Evolutionary conservation across 108 stramenopile species (phyloP), one percentile per base, ranked within the genome.

Genomic region (Pseudonitzschia multiseries): DNA sequence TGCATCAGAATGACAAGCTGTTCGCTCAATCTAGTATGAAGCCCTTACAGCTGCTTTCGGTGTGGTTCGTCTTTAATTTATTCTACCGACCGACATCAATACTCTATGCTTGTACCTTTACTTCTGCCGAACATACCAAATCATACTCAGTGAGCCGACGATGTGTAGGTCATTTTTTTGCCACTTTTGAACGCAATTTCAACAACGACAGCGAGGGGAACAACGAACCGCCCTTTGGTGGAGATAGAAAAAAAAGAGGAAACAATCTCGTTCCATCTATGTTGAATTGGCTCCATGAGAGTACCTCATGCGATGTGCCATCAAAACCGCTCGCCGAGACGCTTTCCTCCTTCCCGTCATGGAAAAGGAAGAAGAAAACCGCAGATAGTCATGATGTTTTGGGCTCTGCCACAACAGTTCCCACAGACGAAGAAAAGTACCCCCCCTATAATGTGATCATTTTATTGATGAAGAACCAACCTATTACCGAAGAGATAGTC

Each of bases 361-460:
- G 32, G 61, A 62, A 62, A 62, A 13, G 61, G 61, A 62, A 62
- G 61, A 62, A 40, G 33, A 62, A 62, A n/a, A 17, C 20, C 8
- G 29, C 22, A 14, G n/a, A 62, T 14, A 62, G 4, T 4, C 26
- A 40, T n/a, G 36, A 62, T 31, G 36, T 17, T 2, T 3, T 48
- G 4, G 1, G 46, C 18, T 5, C 46, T 1, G 46, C 12, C 14
- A 48, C 46, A 48, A 48, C 14, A 14, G 12, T 33, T 41, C 32
- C 36, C 4, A 36, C 36, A 36, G 36, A 36, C 36, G 36, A 36
- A 36, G 36, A 36, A 36, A 36, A 62, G 33, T 13, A 33, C 15
- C 29, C 8, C 40, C 41, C 61, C 4, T 62, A 62, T 40, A 32
- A 40, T n/a, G 22, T 62, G 27, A 33, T 62, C n/a, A 40, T 62